Percentiles rank a stretch among this genome's conserved stretches.
phyloP scores from a whole-genome alignment of 495 filamentous ascomycete genomes.

The Penicillium egyptiacum region DNA sequence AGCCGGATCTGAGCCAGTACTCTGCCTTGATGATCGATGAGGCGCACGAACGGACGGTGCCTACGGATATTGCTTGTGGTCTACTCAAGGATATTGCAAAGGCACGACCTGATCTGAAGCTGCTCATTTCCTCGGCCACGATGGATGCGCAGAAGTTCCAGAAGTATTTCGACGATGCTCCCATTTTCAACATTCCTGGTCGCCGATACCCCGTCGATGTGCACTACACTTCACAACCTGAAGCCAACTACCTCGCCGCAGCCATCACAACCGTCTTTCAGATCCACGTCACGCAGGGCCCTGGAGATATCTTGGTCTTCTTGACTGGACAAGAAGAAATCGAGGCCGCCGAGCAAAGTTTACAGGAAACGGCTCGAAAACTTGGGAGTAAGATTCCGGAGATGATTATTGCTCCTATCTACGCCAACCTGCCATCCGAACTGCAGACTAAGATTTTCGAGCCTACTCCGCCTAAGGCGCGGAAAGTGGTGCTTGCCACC shows the following conservation, averaged over 20 bases:
- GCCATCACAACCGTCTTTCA: conserved; percentile 94
- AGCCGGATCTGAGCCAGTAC: conserved; percentile 83
- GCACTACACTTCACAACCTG: conserved; percentile 87
- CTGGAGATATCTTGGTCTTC: conserved; percentile 89
- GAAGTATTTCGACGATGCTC: conserved; percentile 88
- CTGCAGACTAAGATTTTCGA: conserved; percentile 88
- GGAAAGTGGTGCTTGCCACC: conserved; percentile 85
- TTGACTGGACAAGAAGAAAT: conserved; percentile 91
- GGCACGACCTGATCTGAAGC: conserved; percentile 81
- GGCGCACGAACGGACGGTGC: conserved; percentile 89
- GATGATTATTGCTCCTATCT: conserved; percentile 84
- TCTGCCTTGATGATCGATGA: conserved; percentile 95
- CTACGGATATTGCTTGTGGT: conserved; percentile 88
- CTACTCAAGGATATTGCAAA: conserved; percentile 90
- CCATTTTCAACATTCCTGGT: conserved; percentile 95
- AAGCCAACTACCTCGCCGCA: conserved; percentile 91
- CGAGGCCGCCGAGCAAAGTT: conserved; percentile 76
- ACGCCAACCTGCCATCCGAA: conserved; percentile 84
- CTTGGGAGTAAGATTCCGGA: conserved; percentile 81
- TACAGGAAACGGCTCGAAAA: conserved; percentile 78
- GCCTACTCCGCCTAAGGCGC: conserved; percentile 73
- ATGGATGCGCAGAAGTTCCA: conserved; percentile 95
- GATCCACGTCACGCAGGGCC: conserved; percentile 85
- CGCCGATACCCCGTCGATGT: conserved; percentile 89
- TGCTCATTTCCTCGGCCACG: conserved; percentile 92